Evolutionary conservation across 2,329 filamentous ascomycete genomes (phyloP).

Genomic region (Penicillium sp.): DNA sequence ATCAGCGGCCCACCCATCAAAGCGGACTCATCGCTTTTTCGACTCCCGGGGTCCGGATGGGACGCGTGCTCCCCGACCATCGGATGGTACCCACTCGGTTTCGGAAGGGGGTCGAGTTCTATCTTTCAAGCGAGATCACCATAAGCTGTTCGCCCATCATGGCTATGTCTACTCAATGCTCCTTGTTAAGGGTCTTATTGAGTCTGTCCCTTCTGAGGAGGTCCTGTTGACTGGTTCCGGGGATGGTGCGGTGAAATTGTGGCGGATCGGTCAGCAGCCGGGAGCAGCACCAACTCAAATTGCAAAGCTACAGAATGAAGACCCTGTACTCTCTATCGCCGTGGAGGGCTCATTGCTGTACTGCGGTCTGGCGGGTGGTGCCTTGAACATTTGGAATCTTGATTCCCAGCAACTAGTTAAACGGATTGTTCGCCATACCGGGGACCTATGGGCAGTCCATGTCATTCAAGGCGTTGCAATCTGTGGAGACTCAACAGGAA

Average conservation of each 20-base stretch:
- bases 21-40: constrained; percentile 84
- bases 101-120: constrained; percentile 65
- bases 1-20: constrained; percentile 70
- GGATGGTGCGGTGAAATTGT: constrained; percentile 93
- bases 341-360: constrained; percentile 92
- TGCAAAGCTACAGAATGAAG: constrained; percentile 65
- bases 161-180: constrained; percentile 98
- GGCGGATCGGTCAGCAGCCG: constrained; percentile 67
- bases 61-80: constrained; percentile 70
- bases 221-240: constrained; percentile 88
- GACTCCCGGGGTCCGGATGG: constrained; percentile 87
- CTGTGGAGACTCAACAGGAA: constrained; percentile 86
- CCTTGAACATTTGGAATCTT: constrained; percentile 94
- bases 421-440: constrained; percentile 76
- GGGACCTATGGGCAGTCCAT: constrained; percentile 82
- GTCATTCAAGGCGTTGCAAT: constrained; percentile 84
- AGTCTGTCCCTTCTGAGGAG: constrained; percentile 67
- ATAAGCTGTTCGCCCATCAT: constrained; percentile 87
- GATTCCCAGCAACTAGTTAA: constrained; percentile 89
- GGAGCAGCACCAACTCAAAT: constrained; percentile 69
- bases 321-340: constrained; percentile 72
- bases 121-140: constrained; percentile 78
- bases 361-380: constrained; percentile 80
- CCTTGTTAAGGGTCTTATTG: constrained; percentile 71
- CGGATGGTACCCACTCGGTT: constrained; percentile 49